These are phyloP conservation scores for Bocquillonia castaneifolia DNA, from an alignment of 441 rosid species.

Conservation along the genomic window DNA sequence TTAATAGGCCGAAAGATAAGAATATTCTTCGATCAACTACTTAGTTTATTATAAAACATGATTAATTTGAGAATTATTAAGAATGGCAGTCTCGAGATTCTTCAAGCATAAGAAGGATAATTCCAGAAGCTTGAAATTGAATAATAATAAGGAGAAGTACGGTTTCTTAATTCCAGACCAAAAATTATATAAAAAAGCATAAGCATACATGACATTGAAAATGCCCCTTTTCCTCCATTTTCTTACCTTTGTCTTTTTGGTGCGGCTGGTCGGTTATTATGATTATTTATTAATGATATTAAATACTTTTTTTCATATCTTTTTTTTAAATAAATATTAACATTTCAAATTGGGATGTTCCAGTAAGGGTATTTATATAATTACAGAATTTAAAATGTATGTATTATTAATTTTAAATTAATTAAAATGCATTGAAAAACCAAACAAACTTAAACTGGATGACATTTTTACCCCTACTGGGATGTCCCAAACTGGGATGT, in stretches of 20 bases:
- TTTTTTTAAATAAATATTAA: no score
- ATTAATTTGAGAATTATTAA: neutral
- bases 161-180: conserved; percentile 68
- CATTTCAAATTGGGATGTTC: no score
- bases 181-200: conserved; percentile 21
- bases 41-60: neutral
- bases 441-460: no score
- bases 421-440: no score
- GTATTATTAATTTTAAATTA: no score
- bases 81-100: conserved; percentile 36
- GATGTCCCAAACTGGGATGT: no score
- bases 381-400: no score
- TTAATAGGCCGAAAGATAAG: conserved; percentile 15
- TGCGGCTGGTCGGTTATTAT: conserved; percentile 24
- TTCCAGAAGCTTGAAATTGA: conserved; percentile 16
- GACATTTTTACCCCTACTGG: no score
- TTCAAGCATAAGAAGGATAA: conserved; percentile 13
- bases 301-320: no score
- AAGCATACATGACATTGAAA: neutral
- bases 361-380: no score
- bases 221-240: neutral
- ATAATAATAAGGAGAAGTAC: neutral
- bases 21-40: conserved; percentile 20
- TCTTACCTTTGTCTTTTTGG: neutral
- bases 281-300: neutral